Evolutionary conservation across 306 rosid genomes (phyloP), one percentile per base, ranked within the genome.

Genomic region (Prunus dulcis): DNA sequence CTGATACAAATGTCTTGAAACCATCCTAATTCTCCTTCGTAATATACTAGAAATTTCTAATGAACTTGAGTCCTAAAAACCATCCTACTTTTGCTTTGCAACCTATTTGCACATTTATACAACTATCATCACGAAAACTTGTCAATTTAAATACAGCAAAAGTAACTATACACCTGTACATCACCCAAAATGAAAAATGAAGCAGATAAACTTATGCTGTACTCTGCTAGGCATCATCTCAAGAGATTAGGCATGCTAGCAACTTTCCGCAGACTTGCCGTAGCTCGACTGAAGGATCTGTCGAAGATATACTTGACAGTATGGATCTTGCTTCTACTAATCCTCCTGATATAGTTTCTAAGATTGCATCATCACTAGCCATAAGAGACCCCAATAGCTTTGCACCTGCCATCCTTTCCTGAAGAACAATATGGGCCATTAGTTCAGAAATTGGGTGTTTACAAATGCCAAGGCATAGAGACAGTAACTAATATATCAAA

Each of bases 391-490:
- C 96, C 87, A 94, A 82, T 71, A 94, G 82, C 91, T 86, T 91
- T 34, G 96, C 96, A 20, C 96, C 89, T 43, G 88, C 98, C 87
- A 92, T 76, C 82, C 87, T 92, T 83, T 92, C 98, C 96, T 93
- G 86, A 69, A 78, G 15, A 76, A 81, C 70, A 76, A 23, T n/a
- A 81, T 50, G 53, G 30, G 17, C 25, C 67, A 61, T 43, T 38
- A 67, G 55, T 22, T 60, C 61, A 45, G 7, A 12, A 72, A 34
- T 47, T 49, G 3, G 17, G 49, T 1, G 7, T 28, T 43, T 27
- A 28, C 11, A 14, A 20, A 28, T 1, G 5, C 6, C 2, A 25
- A 60, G 64, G 9, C 34, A 11, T 11, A 28, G 15, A 62, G 67
- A 13, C 67, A 1, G 6, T 28, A 62, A 14, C 25, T 13, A 25